These are phyloP conservation scores for Phytophthora quininea DNA, from an alignment of 352 stramenopile species.

Conservation along the genomic window DNA sequence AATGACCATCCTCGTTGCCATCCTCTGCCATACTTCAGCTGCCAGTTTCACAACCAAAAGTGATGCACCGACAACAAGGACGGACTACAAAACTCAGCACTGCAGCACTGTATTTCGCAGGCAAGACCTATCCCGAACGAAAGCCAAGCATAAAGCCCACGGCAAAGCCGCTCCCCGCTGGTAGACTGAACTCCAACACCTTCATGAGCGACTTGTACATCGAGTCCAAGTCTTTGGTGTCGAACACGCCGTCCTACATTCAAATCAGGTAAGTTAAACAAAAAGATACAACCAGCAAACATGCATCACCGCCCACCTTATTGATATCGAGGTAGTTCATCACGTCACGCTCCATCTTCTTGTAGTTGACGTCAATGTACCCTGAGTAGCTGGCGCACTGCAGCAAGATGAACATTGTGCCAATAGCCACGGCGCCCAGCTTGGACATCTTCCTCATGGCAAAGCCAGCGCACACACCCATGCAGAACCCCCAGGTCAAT, in stretches of 20 bases:
- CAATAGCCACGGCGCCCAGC: slow-evolving; percentile 82
- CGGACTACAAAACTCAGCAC: too few species aligned
- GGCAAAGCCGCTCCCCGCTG: slow-evolving; percentile 76
- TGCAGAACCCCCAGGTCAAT: slow-evolving; percentile 89
- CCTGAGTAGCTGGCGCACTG: slow-evolving; percentile 90
- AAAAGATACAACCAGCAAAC: neutral
- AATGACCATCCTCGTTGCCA: too few species aligned
- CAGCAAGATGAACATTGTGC: slow-evolving; percentile 85
- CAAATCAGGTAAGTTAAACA: neutral
- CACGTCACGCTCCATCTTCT: slow-evolving; percentile 87
- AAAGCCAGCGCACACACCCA: slow-evolving; percentile 91
- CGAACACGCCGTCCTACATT: slow-evolving; percentile 69
- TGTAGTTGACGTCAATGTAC: slow-evolving; percentile 93
- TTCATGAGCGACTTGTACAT: slow-evolving; percentile 82
- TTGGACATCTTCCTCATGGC: slow-evolving; percentile 93
- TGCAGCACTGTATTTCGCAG: too few species aligned
- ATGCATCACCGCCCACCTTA: slow-evolving; percentile 45
- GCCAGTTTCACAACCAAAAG: too few species aligned
- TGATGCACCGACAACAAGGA: too few species aligned
- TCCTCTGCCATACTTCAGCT: neutral
- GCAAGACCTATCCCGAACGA: slow-evolving; percentile 53
- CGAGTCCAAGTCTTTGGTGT: slow-evolving; percentile 79
- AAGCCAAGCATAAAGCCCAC: slow-evolving; percentile 81
- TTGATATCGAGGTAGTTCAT: slow-evolving; percentile 79
- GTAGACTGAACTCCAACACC: slow-evolving; percentile 80